Base-by-base conservation (phyloP, 306 rosid genomes). In the Gastrolobium villosum region DNA sequence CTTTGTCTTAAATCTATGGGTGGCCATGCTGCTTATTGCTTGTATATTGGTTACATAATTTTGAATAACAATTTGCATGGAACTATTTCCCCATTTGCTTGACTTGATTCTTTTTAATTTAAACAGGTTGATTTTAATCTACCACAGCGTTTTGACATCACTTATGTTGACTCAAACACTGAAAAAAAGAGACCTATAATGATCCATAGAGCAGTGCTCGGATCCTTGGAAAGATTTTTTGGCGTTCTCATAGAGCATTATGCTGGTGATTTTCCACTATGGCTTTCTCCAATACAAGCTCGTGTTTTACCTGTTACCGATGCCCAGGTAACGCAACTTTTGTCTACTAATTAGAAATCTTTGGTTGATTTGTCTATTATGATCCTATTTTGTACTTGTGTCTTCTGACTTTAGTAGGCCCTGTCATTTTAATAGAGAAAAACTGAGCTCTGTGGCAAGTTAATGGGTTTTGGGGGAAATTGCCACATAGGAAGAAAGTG, bases 201-300 rank as follows among this genome's bases (percentile, higher is more conserved):
- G 99, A 89, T 95, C 76, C 99, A 95, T 57, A 90, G 99, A 86
- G 99, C 99, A 35, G 98, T 95, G 31, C 93, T 95, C 44, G 99
- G 99, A 88, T 95, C 98, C 52, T 80, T 95, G 89, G 99, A 95
- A 80, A 89, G 96, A 78, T 93, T 95, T 87, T 95, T 93, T 44
- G 99, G 98, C 5, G 96, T 95, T 75, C 93, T 95, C 41, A 93
- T 95, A 60, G 99, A 95, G 88, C 93, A 95, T 79, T 95, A 91
- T 87, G 98, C 98, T 15, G 97, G 99, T 49, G 98, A 95, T 76
- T 95, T 95, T 76, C 99, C 99, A 34, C 81, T 95, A 67, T 95
- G 98, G 99, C 98, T 95, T 73, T 91, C 99, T 53, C 99, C 99
- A 50, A 48, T 90, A 53, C 99, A 95, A 77, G 98, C 92, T 72